Conservation (phyloP, 23 red algal species). For the Gracilaria caudata region DNA sequence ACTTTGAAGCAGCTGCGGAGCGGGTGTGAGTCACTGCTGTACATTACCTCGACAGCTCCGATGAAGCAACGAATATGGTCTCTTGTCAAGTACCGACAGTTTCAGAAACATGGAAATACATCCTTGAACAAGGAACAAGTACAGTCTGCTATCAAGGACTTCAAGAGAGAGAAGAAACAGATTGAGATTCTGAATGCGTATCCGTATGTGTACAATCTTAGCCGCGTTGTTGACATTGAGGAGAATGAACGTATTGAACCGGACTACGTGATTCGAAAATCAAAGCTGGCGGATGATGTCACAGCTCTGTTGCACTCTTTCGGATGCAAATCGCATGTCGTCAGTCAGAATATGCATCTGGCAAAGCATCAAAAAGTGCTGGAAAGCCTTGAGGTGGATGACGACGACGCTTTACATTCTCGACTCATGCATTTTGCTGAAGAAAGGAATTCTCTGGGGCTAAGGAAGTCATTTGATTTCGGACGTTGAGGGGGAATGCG, state of each 20-base stretch:
- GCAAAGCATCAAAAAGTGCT: not conserved
- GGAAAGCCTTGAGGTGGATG: not conserved
- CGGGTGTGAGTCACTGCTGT: slow-evolving; percentile 12
- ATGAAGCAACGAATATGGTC: slow-evolving; percentile 45
- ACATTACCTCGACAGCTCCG: slow-evolving; percentile 18
- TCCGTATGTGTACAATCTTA: not conserved
- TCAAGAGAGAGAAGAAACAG: not conserved
- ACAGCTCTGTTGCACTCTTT: slow-evolving; percentile 7
- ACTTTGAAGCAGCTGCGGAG: not conserved
- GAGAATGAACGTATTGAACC: slow-evolving; percentile 3
- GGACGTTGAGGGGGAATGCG: not conserved
- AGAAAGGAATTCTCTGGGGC: slow-evolving; percentile 1
- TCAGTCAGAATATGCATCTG: slow-evolving; percentile 35
- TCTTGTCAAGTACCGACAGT: slow-evolving; percentile 23
- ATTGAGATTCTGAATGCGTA: slow-evolving; percentile 11
- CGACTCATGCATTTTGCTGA: not conserved
- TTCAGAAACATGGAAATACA: not conserved
- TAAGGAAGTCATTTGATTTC: slow-evolving; percentile 39
- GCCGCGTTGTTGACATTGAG: not conserved
- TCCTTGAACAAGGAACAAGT: not conserved
- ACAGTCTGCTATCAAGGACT: not conserved
- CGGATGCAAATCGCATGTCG: not conserved
- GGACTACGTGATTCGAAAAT: slow-evolving; percentile 44
- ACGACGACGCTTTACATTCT: slow-evolving; percentile 8
- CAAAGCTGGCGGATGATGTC: slow-evolving; percentile 29